Conservation (phyloP, 768 basidiomycete species). For the Russula olivacea region DNA sequence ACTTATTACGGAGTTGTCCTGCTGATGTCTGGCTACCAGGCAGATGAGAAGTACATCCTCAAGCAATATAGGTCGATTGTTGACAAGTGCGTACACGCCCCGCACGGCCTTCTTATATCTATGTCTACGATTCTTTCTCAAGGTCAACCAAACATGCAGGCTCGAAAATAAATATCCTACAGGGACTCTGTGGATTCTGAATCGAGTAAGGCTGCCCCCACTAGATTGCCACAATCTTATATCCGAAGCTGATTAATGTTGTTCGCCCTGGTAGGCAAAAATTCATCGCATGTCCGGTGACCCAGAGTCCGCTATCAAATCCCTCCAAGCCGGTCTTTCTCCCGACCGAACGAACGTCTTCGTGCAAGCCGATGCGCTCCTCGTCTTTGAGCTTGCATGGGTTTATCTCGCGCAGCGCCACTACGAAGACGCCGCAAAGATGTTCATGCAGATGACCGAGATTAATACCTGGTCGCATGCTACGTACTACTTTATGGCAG, state of each 20-base stretch:
- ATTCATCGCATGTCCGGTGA: conserved; percentile 67
- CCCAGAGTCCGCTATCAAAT: conserved; percentile 56
- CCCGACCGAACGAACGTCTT: conserved; percentile 52
- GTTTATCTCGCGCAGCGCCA: conserved; percentile 55
- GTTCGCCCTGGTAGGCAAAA: conserved; percentile 48
- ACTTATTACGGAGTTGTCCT: conserved; percentile 71
- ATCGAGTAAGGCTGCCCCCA: conserved; percentile 41
- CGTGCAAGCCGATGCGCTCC: conserved; percentile 64
- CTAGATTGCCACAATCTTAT: background rate
- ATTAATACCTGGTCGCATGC: conserved; percentile 72
- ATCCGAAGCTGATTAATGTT: background rate
- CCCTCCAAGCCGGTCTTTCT: conserved; percentile 52
- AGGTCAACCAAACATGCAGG: conserved; percentile 31
- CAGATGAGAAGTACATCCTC: conserved; percentile 60
- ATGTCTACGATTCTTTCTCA: background rate
- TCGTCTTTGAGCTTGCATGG: conserved; percentile 78
- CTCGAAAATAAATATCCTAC: conserved; percentile 53
- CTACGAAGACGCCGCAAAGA: conserved; percentile 62
- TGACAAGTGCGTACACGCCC: conserved; percentile 42
- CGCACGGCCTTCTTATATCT: background rate
- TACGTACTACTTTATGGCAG: conserved; percentile 73
- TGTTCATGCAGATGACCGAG: conserved; percentile 56
- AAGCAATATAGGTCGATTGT: conserved; percentile 60
- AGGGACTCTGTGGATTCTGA: conserved; percentile 70
- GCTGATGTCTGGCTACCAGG: conserved; percentile 67